A percentile compares a stretch with the other conserved stretches of the same genome.
These are phyloP conservation scores for Coemansia sp. DNA, from an alignment of 192 early-diverging fungal species.

Conservation along the genomic window DNA sequence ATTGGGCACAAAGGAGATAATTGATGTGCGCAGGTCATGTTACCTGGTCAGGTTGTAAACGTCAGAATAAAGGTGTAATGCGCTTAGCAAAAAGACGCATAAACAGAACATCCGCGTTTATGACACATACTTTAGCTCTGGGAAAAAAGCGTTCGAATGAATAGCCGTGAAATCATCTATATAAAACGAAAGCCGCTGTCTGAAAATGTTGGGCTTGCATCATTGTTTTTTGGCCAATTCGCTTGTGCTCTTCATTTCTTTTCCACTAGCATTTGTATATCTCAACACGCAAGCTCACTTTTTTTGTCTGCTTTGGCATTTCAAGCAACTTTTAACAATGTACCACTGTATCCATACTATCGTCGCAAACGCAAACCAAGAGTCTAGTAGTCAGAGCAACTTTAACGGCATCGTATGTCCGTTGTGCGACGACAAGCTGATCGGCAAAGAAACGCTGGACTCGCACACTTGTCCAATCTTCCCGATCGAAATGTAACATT, in stretches of 20 bases:
- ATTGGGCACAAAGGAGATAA: slow-evolving; percentile 1
- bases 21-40: slow-evolving; percentile 1
- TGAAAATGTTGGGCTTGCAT: not conserved
- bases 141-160: not conserved
- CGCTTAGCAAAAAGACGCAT: not conserved
- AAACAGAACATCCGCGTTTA: not conserved
- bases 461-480: slow-evolving; percentile 34
- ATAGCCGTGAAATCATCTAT: not conserved
- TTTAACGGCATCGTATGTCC: slow-evolving; percentile 16
- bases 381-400: slow-evolving; percentile 4
- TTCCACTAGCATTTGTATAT: too few species aligned
- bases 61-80: not conserved
- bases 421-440: slow-evolving; percentile 25
- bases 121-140: not conserved
- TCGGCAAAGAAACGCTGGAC: slow-evolving; percentile 14
- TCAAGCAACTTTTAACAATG: not conserved
- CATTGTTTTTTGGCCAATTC: too few species aligned
- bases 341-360: not conserved
- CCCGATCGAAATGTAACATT: slow-evolving; percentile 25
- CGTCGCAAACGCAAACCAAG: not conserved
- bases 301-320: too few species aligned
- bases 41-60: slow-evolving; percentile 1
- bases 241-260: too few species aligned
- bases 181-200: not conserved
- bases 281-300: too few species aligned